phyloP scores from a whole-genome alignment of 768 basidiomycete genomes.

The Chalciporus pseudorubinellus region DNA sequence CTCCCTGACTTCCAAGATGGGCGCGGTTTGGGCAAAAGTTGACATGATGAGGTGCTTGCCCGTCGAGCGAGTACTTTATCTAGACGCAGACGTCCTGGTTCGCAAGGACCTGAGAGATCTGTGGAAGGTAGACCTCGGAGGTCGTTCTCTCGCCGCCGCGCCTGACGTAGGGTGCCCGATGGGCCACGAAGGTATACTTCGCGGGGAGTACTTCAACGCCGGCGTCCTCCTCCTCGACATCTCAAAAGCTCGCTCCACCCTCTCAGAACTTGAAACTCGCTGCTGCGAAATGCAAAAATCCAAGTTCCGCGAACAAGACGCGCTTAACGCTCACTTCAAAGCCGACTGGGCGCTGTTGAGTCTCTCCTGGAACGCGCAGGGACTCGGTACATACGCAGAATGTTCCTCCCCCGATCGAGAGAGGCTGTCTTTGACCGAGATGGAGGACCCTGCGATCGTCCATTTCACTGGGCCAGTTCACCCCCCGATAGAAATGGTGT shows the following conservation, averaged over 20 bases:
- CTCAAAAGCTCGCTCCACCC: constrained; percentile 31
- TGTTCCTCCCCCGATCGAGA: constrained; percentile 35
- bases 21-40: constrained; percentile 49
- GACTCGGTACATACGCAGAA: constrained; percentile 52
- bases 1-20: constrained; percentile 27
- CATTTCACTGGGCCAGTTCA: constrained; percentile 60
- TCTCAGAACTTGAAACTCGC: constrained; percentile 27
- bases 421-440: constrained; percentile 30
- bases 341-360: constrained; percentile 41
- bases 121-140: constrained; percentile 46
- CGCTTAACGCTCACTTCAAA: constrained; percentile 46
- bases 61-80: constrained; percentile 48
- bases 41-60: constrained; percentile 47
- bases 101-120: constrained; percentile 38
- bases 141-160: constrained; percentile 42
- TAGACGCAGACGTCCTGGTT: constrained; percentile 53
- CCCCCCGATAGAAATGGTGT: constrained; percentile 41
- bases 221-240: constrained; percentile 55
- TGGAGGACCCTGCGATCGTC: constrained; percentile 45
- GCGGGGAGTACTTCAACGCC: constrained; percentile 49
- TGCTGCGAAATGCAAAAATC: constrained; percentile 29
- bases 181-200: constrained; percentile 39
- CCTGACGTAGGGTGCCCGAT: constrained; percentile 49
- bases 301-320: constrained; percentile 48
- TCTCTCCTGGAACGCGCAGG: constrained; percentile 55